These are phyloP conservation scores for Deinandra increscens DNA, from an alignment of 129 eudicot species.

Conservation along the genomic window DNA sequence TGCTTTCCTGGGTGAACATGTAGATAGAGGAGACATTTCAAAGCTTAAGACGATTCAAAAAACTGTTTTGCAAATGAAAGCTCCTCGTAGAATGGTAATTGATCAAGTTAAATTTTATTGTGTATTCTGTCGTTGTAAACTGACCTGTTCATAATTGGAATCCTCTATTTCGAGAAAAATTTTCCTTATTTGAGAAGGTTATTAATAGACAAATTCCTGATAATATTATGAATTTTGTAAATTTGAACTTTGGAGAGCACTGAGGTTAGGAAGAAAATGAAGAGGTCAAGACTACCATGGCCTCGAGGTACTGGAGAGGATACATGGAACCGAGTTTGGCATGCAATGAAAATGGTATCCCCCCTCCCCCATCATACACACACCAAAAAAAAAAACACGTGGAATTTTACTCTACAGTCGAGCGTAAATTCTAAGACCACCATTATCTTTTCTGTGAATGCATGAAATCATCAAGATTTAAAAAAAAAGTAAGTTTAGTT, in stretches of 20 bases:
- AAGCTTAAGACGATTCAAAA: conserved; percentile 41
- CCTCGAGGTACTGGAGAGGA: conserved; percentile 38
- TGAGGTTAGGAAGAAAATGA: conserved; percentile 55
- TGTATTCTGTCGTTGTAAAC: neutral
- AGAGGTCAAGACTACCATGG: conserved; percentile 51
- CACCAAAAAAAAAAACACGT: neutral
- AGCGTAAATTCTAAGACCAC: too few relatives aligned
- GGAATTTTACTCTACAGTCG: neutral
- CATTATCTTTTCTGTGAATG: too few relatives aligned
- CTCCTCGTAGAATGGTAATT: conserved; percentile 49
- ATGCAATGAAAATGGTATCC: conserved; percentile 42
- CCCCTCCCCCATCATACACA: neutral
- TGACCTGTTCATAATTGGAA: neutral
- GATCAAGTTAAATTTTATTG: conserved; percentile 7
- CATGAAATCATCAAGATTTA: too few relatives aligned
- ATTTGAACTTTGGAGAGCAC: conserved; percentile 29
- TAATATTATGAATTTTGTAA: neutral
- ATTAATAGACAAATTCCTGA: conserved; percentile 1
- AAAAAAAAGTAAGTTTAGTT: neutral
- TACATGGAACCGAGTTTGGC: conserved; percentile 49
- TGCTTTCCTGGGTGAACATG: conserved; percentile 30
- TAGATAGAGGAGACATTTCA: conserved; percentile 40
- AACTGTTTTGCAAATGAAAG: conserved; percentile 44
- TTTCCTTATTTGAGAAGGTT: neutral
- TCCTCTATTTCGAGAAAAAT: neutral